A percentile compares a stretch with the other conserved stretches of the same genome.
phyloP scores from a whole-genome alignment of 805 yeast genomes.

The Kluyveromyces nonfermentans region DNA sequence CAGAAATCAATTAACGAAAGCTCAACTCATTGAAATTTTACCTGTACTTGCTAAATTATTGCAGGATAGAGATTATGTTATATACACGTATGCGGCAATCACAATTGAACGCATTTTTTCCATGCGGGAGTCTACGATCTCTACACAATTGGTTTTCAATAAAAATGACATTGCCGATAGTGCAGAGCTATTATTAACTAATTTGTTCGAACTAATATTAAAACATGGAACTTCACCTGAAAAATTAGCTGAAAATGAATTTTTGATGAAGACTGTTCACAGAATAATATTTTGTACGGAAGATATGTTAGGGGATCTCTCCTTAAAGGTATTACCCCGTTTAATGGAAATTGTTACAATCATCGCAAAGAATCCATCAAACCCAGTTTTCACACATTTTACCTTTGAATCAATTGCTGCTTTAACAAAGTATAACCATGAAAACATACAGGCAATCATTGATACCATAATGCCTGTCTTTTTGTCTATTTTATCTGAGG shows the following conservation, averaged over 20 bases:
- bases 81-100: constrained; percentile 87
- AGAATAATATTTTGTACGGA: constrained; percentile 68
- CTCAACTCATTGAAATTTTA: constrained; percentile 67
- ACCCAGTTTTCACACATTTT: constrained; percentile 88
- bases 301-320: constrained; percentile 43
- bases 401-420: constrained; percentile 83
- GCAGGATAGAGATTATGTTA: constrained; percentile 59
- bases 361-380: constrained; percentile 84
- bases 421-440: constrained; percentile 44
- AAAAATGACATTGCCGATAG: constrained; percentile 64
- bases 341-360: constrained; percentile 57
- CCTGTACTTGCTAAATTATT: constrained; percentile 71
- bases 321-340: constrained; percentile 47
- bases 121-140: constrained; percentile 47
- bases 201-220: constrained; percentile 58
- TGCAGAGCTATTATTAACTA: constrained; percentile 50
- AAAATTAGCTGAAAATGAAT: constrained; percentile 90
- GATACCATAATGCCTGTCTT: constrained; percentile 55
- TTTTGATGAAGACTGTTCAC: constrained; percentile 81
- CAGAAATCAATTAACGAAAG: constrained; percentile 86
- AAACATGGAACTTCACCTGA: constrained; percentile 62
- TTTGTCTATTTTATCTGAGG: constrained; percentile 60
- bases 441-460: constrained; percentile 24
- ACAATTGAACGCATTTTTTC: constrained; percentile 84
- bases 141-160: constrained; percentile 51